A percentile compares a stretch with the other conserved stretches of the same genome.
phyloP scores from a whole-genome alignment of 2,329 filamentous ascomycete genomes.

The Zarea fungicola region DNA sequence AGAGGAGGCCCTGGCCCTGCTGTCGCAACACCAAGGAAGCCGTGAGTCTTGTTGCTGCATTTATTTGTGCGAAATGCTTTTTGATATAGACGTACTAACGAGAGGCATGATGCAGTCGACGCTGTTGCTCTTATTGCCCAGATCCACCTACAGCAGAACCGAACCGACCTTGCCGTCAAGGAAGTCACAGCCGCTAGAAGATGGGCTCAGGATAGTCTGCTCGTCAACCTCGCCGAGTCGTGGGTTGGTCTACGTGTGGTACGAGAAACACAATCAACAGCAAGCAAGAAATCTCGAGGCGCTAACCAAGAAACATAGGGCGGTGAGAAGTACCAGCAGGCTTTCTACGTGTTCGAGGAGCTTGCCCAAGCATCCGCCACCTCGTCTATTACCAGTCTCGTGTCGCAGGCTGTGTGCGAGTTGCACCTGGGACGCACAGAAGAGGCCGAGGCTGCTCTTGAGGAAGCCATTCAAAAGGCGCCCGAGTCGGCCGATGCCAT shows the following conservation, averaged over 20 bases:
- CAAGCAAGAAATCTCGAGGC: background rate
- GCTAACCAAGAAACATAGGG: constrained; percentile 52
- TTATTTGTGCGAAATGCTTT: background rate
- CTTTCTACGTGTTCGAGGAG: constrained; percentile 97
- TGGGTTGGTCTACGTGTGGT: constrained; percentile 90
- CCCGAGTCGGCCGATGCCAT: constrained; percentile 67
- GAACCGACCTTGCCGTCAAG: constrained; percentile 83
- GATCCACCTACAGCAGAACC: constrained; percentile 87
- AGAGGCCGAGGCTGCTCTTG: constrained; percentile 81
- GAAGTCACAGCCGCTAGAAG: constrained; percentile 80
- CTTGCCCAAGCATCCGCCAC: constrained; percentile 82
- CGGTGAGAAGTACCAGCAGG: constrained; percentile 91
- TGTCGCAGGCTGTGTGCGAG: constrained; percentile 87
- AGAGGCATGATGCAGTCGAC: constrained; percentile 45
- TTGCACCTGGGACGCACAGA: constrained; percentile 83
- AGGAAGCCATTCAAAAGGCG: constrained; percentile 73
- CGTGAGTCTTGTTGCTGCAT: constrained; percentile 60
- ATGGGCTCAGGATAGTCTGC: constrained; percentile 91
- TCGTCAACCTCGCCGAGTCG: constrained; percentile 91
- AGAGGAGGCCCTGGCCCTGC: constrained; percentile 77
- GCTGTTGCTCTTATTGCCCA: constrained; percentile 86
- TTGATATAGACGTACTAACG: constrained; percentile 19
- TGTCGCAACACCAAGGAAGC: constrained; percentile 80
- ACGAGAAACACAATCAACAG: constrained; percentile 27
- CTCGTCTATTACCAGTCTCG: constrained; percentile 67